Evolutionary conservation across 495 filamentous ascomycete genomes (phyloP).

Genomic region (Darksidea phi): DNA sequence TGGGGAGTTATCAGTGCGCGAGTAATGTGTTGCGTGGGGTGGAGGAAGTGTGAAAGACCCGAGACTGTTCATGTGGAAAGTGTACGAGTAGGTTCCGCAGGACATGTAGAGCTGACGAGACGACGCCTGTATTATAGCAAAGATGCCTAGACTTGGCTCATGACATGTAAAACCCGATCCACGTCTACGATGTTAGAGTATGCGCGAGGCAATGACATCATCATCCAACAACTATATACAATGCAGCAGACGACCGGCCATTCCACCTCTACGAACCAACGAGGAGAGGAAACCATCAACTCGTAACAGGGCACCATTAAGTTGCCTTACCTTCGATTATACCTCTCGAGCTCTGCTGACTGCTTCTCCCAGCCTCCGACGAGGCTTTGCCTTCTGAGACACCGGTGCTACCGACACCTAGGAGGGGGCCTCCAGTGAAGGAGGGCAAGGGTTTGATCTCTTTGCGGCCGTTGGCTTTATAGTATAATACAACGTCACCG

Average conservation of each 20-base stretch:
- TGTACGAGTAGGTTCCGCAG: neutral
- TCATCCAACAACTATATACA: conserved; percentile 27
- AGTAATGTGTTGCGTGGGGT: conserved; percentile 62
- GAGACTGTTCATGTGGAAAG: neutral
- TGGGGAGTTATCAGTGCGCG: conserved; percentile 93
- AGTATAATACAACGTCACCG: conserved; percentile 84
- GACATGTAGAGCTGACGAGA: neutral
- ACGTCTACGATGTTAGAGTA: conserved; percentile 9
- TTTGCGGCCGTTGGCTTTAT: conserved; percentile 85
- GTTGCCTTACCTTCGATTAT: conserved; percentile 20
- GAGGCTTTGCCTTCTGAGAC: conserved; percentile 32
- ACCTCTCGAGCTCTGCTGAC: conserved; percentile 27
- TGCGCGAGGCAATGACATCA: conserved; percentile 15
- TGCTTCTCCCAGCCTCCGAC: conserved; percentile 24
- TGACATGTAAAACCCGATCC: too few relatives aligned
- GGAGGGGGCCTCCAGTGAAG: conserved; percentile 11
- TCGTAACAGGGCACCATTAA: neutral
- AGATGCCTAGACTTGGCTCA: too few relatives aligned
- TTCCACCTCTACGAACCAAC: neutral
- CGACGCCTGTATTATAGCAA: neutral
- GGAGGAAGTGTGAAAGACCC: conserved; percentile 25
- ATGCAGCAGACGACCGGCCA: neutral
- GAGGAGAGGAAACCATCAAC: neutral
- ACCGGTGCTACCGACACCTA: conserved; percentile 17
- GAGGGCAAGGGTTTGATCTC: conserved; percentile 38